Conservation (phyloP, 2,329 filamentous ascomycete genomes). For the Pestalotiopsis sp. region DNA sequence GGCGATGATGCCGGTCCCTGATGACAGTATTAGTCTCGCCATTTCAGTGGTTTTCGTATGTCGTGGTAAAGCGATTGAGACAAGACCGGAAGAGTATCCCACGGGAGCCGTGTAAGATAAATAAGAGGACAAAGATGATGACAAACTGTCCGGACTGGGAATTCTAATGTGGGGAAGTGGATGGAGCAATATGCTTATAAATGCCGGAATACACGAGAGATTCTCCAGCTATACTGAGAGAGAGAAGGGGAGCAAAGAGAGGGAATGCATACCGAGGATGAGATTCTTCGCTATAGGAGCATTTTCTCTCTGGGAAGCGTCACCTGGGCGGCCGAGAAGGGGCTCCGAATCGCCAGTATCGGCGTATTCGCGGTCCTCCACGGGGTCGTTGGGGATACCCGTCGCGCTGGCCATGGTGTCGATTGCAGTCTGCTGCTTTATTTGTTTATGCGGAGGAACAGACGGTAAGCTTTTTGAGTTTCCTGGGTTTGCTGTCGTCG, state of each 20-base stretch:
- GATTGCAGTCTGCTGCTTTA: constrained; percentile 1
- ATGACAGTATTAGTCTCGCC: constrained; percentile 33
- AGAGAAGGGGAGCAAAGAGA: not conserved
- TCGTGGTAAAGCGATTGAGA: not conserved
- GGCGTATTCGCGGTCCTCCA: constrained; percentile 29
- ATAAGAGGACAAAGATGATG: constrained; percentile 11
- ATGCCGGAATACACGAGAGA: not conserved
- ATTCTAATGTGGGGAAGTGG: not conserved
- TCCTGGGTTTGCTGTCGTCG: not conserved
- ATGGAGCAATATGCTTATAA: not conserved
- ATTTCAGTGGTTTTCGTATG: constrained; percentile 17
- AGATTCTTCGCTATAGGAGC: constrained; percentile 72
- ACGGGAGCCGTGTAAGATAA: not conserved
- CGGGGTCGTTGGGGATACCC: constrained; percentile 58
- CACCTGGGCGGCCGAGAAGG: constrained; percentile 70
- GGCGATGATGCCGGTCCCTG: constrained; percentile 80
- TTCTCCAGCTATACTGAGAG: not conserved
- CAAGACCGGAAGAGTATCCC: not conserved
- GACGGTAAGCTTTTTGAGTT: not conserved
- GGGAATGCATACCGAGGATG: constrained; percentile 62
- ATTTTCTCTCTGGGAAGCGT: constrained; percentile 70
- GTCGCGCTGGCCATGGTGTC: constrained; percentile 69
- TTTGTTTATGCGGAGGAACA: not conserved
- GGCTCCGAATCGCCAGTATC: constrained; percentile 55
- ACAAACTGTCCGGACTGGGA: not conserved